phyloP scores from a whole-genome alignment of 1,284 basidiomycete genomes.

The Thecaphora frezii region DNA sequence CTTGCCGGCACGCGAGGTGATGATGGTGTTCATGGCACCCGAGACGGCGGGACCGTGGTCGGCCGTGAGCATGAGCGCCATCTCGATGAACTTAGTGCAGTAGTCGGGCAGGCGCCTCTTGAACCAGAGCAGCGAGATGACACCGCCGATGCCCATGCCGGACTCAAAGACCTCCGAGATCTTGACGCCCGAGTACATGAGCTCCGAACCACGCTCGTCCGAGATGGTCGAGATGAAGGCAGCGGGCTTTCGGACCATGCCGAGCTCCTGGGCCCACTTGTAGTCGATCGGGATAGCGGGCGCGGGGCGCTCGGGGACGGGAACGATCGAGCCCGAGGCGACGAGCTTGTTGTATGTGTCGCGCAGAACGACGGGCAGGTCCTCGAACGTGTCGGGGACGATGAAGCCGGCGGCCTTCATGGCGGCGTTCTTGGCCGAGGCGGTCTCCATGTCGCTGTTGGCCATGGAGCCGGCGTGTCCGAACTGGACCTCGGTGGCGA shows the following conservation, averaged over 20 bases:
- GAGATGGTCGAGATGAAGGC: constrained; percentile 99
- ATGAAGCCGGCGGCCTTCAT: constrained; percentile 95
- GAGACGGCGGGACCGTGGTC: constrained; percentile 75
- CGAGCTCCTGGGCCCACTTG: constrained; percentile 97
- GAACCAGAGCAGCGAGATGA: constrained; percentile 95
- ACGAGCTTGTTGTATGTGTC: constrained; percentile 85
- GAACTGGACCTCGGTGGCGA: constrained; percentile 98
- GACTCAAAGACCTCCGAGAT: constrained; percentile 84
- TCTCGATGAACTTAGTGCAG: constrained; percentile 76
- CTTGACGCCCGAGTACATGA: constrained; percentile 97
- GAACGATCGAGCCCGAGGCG: constrained; percentile 69
- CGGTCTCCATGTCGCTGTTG: constrained; percentile 95
- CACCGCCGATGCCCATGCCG: constrained; percentile 81
- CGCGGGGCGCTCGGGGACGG: constrained; percentile 79
- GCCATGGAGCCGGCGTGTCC: constrained; percentile 98
- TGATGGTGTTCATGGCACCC: constrained; percentile 99
- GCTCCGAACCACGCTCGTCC: constrained; percentile 97
- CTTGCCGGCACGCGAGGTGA: constrained; percentile 97
- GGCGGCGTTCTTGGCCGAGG: constrained; percentile 92
- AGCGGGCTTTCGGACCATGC: constrained; percentile 95
- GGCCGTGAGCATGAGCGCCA: constrained; percentile 98
- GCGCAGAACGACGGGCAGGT: constrained; percentile 81
- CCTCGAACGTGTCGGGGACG: constrained; percentile 96
- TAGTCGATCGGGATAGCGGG: constrained; percentile 99
- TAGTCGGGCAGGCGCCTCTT: constrained; percentile 71